Evolutionary conservation across 495 filamentous ascomycete species (phyloP).

Genomic region (Annulohypoxylon bovei): DNA sequence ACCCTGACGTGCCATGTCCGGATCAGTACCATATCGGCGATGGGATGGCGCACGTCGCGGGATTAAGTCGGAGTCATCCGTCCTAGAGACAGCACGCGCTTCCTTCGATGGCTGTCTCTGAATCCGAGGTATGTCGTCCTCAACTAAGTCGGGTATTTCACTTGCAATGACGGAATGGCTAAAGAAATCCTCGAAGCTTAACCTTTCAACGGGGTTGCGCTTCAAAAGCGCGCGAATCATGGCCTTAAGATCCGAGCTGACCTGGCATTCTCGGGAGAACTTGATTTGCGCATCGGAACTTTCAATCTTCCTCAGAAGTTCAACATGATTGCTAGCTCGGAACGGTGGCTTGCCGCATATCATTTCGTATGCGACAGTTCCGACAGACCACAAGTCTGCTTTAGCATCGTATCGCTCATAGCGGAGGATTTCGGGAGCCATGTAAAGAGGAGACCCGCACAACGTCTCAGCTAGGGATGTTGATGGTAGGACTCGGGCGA

Average conservation of each 20-base stretch:
- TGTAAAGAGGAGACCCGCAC: slow-evolving; percentile 97
- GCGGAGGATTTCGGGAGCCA: slow-evolving; percentile 96
- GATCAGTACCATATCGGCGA: slow-evolving; percentile 45
- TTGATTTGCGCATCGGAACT: slow-evolving; percentile 81
- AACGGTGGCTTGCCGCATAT: slow-evolving; percentile 90
- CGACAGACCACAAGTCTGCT: slow-evolving; percentile 96
- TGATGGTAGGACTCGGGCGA: slow-evolving; percentile 87
- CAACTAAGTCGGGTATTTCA: slow-evolving; percentile 83
- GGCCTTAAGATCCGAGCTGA: slow-evolving; percentile 82
- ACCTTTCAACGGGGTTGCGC: slow-evolving; percentile 81
- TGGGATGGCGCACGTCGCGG: slow-evolving; percentile 42
- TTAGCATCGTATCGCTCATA: slow-evolving; percentile 98
- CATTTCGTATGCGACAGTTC: slow-evolving; percentile 96
- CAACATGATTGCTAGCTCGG: slow-evolving; percentile 91
- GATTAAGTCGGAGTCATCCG: slow-evolving; percentile 42
- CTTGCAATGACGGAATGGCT: slow-evolving; percentile 74
- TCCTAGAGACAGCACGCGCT: slow-evolving; percentile 35
- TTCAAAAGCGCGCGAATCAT: slow-evolving; percentile 84
- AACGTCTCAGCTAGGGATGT: slow-evolving; percentile 94
- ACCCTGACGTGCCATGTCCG: slow-evolving; percentile 45
- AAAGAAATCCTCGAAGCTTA: slow-evolving; percentile 87
- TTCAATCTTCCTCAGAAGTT: slow-evolving; percentile 91
- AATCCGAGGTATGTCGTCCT: slow-evolving; percentile 71
- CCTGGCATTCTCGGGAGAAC: slow-evolving; percentile 76
- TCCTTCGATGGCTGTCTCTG: slow-evolving; percentile 42